Base-by-base conservation (phyloP, 2,329 filamentous ascomycete species). In the Aspergillus niger region DNA sequence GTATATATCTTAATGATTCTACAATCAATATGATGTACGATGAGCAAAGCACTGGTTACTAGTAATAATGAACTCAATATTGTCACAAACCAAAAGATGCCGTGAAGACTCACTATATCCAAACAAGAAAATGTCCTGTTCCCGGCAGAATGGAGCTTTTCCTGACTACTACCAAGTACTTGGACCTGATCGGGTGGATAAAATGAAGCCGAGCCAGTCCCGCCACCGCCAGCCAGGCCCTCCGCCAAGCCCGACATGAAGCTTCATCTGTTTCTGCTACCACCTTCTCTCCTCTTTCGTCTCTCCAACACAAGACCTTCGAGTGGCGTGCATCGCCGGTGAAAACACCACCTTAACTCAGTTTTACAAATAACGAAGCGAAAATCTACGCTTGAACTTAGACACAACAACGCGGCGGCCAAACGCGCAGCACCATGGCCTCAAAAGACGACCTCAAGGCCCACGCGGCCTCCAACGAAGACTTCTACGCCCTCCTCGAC, bases 401-500 rank as follows among this genome's bases (percentile, higher is more conserved):
- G n/a, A 15, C 41, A 17, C 3, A 22, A 15, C 4, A n/a, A n/a
- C 50, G 38, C 30, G 15, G 22, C 7, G 3, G 24, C 26, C 24
- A 32, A 52, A 36, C 11, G 38, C 54, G 41, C 59, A 15, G 57
- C 60, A 65, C 61, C 59, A 78, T 74, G 67, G 70, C 74, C 60
- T 68, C 75, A 41, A 71, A 69, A 47, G 79, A 81, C 60, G 78
- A 80, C 62, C 74, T 81, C 44, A 77, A 83, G 72, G 84, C 86
- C 63, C 85, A 86, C 68, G 87, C 87, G 44, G 79, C 83, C 57
- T 81, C 83, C n/a, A 80, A 83, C 59, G 75, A 86, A 67, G 91
- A 96, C 76, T 90, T 94, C 65, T 97, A 95, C 80, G 86, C 85
- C 26, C 83, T 96, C 26, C 85, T 96, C 15, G 85, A 84, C 58